phyloP scores from a whole-genome alignment of 208 protist species.

The Borovskyia barvae region DNA sequence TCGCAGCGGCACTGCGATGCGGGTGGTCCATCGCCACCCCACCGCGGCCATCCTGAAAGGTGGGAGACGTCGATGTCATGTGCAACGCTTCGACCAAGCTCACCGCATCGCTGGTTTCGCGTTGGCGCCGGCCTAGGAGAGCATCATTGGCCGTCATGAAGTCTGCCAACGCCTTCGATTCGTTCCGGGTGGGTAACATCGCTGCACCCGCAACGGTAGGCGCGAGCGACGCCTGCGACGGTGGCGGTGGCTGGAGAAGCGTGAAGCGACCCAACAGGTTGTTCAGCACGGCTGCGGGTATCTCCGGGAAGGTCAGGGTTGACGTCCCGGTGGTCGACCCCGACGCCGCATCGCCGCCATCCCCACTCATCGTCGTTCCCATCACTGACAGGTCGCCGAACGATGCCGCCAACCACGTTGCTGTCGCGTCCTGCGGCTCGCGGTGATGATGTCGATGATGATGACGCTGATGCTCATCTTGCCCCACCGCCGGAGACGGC shows the following conservation, averaged over 20 bases:
- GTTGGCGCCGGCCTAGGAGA: background rate
- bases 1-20: conserved; percentile 4
- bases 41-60: background rate
- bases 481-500: too few relatives aligned
- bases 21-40: background rate
- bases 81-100: too few relatives aligned
- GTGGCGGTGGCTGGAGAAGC: conserved; percentile 4
- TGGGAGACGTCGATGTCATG: too few relatives aligned
- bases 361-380: background rate
- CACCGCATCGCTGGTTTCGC: background rate
- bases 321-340: background rate
- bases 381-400: conserved; percentile 1
- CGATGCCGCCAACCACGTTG: conserved; percentile 18
- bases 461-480: too few relatives aligned
- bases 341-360: background rate
- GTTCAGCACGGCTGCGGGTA: conserved; percentile 22
- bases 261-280: conserved; percentile 11
- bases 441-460: too few relatives aligned
- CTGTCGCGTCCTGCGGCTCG: too few relatives aligned
- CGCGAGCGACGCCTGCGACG: background rate
- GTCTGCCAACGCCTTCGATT: background rate
- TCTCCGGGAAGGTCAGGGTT: conserved; percentile 17
- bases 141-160: conserved; percentile 9
- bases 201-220: too few relatives aligned
- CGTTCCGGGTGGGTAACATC: too few relatives aligned